phyloP scores from a whole-genome alignment of 257 asterid genomes.

The Solanum chaucha region DNA sequence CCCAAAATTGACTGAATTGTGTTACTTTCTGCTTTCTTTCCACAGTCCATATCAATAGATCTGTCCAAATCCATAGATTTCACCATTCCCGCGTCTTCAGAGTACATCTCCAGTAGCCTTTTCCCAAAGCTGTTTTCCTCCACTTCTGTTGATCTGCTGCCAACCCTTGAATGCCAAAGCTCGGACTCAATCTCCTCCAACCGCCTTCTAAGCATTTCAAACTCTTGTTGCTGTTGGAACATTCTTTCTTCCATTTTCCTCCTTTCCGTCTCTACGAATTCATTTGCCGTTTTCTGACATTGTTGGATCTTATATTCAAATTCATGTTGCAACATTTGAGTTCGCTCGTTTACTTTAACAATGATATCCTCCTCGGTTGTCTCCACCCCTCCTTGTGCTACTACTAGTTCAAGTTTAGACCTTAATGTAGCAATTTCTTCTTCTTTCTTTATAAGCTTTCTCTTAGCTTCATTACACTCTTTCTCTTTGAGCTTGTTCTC shows the following conservation, averaged over 20 bases:
- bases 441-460: conserved; percentile 51
- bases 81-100: conserved; percentile 81
- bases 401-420: conserved; percentile 30
- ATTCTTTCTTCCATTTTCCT: conserved; percentile 63
- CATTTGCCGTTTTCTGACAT: conserved; percentile 49
- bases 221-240: conserved; percentile 52
- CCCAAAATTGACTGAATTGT: conserved; percentile 12
- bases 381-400: conserved; percentile 21
- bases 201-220: conserved; percentile 60
- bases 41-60: conserved; percentile 62
- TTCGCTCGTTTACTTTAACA: conserved; percentile 39
- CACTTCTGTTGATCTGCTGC: conserved; percentile 25
- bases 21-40: conserved; percentile 17
- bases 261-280: conserved; percentile 57
- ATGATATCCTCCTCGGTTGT: conserved; percentile 43
- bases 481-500: conserved; percentile 65
- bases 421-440: conserved; percentile 52
- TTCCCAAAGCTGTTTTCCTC: conserved; percentile 57
- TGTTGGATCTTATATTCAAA: conserved; percentile 57
- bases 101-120: conserved; percentile 43
- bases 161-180: conserved; percentile 39
- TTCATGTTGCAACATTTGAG: conserved; percentile 33
- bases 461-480: conserved; percentile 55
- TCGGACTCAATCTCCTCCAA: conserved; percentile 68
- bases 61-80: conserved; percentile 88